phyloP scores from a whole-genome alignment of 148 eudicot genomes.

The Fagopyrum esculentum region DNA sequence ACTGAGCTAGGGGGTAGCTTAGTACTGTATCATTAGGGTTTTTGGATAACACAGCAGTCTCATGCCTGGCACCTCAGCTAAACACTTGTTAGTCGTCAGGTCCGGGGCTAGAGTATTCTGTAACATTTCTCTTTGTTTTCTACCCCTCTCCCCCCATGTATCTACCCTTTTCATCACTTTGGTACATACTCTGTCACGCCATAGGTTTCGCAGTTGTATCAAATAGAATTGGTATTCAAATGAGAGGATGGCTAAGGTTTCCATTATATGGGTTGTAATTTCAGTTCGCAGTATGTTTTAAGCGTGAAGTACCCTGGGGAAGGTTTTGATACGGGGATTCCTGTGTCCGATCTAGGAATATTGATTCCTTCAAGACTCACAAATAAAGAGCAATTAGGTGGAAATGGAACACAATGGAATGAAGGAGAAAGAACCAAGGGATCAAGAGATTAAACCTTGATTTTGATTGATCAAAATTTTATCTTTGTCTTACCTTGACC shows the following conservation, averaged over 20 bases:
- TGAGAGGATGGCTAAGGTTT: neutral
- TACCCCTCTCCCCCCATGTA: neutral
- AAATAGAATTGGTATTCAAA: neutral
- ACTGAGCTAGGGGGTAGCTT: constrained; percentile 31
- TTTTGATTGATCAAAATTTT: no score
- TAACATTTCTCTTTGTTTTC: constrained; percentile 9
- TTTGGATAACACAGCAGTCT: neutral
- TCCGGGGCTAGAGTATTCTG: neutral
- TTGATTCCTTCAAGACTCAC: no score
- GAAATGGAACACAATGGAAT: no score
- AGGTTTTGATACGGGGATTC: no score
- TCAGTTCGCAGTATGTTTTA: neutral
- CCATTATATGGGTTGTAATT: neutral
- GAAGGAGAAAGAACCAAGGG: no score
- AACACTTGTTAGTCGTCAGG: neutral
- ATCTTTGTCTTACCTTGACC: no score
- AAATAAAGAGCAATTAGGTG: no score
- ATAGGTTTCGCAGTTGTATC: constrained; percentile 1
- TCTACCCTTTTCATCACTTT: neutral
- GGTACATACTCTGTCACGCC: neutral
- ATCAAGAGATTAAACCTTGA: no score
- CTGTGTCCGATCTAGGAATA: no score
- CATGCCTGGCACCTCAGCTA: neutral
- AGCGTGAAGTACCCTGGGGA: no score
- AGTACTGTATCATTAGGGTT: neutral